Base-by-base conservation (phyloP, 2,329 filamentous ascomycete species). In the Diaporthe amygdali region DNA sequence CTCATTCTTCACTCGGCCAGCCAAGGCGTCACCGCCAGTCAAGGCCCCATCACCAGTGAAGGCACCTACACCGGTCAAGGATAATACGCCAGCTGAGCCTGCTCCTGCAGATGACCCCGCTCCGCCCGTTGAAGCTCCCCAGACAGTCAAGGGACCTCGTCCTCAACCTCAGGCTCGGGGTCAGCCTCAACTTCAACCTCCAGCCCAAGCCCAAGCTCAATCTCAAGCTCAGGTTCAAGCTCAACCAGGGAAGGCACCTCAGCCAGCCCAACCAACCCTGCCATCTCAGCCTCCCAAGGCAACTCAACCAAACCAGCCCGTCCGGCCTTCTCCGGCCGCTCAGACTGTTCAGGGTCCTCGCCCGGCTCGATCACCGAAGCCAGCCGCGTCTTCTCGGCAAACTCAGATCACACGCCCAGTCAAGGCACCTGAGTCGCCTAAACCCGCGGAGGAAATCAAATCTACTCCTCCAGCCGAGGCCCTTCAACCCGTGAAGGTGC, bases 1-100 rank as follows among this genome's bases (percentile, higher is more conserved):
- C 55, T 88, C 88, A 0, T 97, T 96, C 83, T 95, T 97, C 81
- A 73, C 70, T 2, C 77, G 82, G 5, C 69, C 79, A 7, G 74
- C 80, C 0, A 91, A 91, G 77, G 88, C 88, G 78, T 82, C 82
- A 39, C 88, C 83, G 75, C 74, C 34, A 9, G 37, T 20, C 14
- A 55, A 55, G 25, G 44, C 59, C 20, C 59, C 59, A 7, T 64
- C 59, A 3, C 27, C 59, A 4, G 27, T n/a, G 25, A 61, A 61
- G n/a, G 39, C 55, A 2, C 20, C 30, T 15, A n/a, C 32, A 20
- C 39, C 39, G 1, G 39, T 20, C 5, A 64, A 64, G 37, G 59
- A 64, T 10, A 34, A n/a, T 14, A 20, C 44, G 1, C 59, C 59
- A 10, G 44, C 20, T 3, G 59, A 64, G 44, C 2, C 41, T 22